These are phyloP conservation scores for Bremia lactucae DNA, from an alignment of 352 stramenopile species.

Conservation along the genomic window DNA sequence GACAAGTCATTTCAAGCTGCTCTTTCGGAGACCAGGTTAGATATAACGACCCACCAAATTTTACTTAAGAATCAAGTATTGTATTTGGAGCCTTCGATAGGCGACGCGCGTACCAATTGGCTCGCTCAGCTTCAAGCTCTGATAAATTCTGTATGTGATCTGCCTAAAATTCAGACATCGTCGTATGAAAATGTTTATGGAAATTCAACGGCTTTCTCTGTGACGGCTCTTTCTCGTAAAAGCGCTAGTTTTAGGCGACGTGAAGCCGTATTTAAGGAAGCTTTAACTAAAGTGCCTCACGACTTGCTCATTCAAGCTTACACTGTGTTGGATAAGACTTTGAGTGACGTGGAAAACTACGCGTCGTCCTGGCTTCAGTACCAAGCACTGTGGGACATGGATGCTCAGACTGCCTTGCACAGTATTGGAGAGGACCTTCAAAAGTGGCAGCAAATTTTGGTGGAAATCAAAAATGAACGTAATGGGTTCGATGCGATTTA, in stretches of 20 bases:
- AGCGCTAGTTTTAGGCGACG: conserved; percentile 41
- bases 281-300: conserved; percentile 39
- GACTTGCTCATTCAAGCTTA: conserved; percentile 74
- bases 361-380: conserved; percentile 96
- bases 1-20: conserved; percentile 45
- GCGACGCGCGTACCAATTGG: conserved; percentile 82
- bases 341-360: conserved; percentile 87
- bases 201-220: conserved; percentile 43
- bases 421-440: conserved; percentile 90
- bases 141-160: conserved; percentile 89
- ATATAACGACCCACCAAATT: conserved; percentile 83
- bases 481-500: conserved; percentile 90
- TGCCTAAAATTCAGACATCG: conserved; percentile 84
- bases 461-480: conserved; percentile 92
- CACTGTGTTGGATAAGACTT: conserved; percentile 53
- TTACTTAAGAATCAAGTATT: conserved; percentile 95
- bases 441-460: conserved; percentile 95
- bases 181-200: conserved; percentile 84
- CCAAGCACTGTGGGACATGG: conserved; percentile 98
- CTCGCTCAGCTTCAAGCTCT: conserved; percentile 89
- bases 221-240: conserved; percentile 54
- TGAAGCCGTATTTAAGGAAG: conserved; percentile 66
- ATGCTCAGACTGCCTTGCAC: conserved; percentile 89
- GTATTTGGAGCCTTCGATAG: conserved; percentile 91
- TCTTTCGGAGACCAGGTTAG: conserved; percentile 35